These are phyloP conservation scores for Podospora australis DNA, from an alignment of 495 filamentous ascomycete species.

Conservation along the genomic window DNA sequence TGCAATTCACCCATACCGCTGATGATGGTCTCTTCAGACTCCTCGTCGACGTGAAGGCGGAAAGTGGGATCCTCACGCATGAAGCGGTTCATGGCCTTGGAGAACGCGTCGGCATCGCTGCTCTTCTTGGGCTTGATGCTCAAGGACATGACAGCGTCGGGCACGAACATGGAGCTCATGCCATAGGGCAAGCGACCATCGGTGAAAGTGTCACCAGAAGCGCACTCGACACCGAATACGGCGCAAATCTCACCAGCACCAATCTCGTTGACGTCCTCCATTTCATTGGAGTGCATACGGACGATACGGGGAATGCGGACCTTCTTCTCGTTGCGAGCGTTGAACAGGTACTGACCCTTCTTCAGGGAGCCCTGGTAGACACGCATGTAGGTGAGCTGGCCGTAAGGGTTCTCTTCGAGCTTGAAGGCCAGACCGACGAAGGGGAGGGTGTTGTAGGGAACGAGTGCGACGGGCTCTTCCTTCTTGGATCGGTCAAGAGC, in stretches of 20 bases:
- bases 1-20: constrained; percentile 98
- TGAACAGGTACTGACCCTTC: constrained; percentile 87
- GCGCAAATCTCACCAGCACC: constrained; percentile 97
- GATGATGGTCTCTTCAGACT: constrained; percentile 93
- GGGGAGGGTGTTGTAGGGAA: constrained; percentile 86
- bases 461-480: constrained; percentile 75
- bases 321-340: constrained; percentile 90
- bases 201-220: constrained; percentile 97
- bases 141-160: constrained; percentile 95
- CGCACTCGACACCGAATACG: constrained; percentile 97
- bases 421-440: constrained; percentile 98
- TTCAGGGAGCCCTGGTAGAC: constrained; percentile 92
- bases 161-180: constrained; percentile 99
- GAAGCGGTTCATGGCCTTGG: constrained; percentile 98
- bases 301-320: constrained; percentile 96
- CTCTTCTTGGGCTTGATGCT: constrained; percentile 94
- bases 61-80: constrained; percentile 98
- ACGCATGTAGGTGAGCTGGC: constrained; percentile 96
- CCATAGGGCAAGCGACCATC: constrained; percentile 88
- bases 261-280: constrained; percentile 92
- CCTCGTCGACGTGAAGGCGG: constrained; percentile 82
- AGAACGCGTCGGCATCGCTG: constrained; percentile 91
- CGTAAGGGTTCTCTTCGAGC: constrained; percentile 97
- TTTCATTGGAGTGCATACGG: constrained; percentile 98
- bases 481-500: constrained; percentile 76